Evolutionary conservation across 176 grass and related monocot species (phyloP), one percentile per base, ranked within the genome.

Genomic region (Phragmites australis): DNA sequence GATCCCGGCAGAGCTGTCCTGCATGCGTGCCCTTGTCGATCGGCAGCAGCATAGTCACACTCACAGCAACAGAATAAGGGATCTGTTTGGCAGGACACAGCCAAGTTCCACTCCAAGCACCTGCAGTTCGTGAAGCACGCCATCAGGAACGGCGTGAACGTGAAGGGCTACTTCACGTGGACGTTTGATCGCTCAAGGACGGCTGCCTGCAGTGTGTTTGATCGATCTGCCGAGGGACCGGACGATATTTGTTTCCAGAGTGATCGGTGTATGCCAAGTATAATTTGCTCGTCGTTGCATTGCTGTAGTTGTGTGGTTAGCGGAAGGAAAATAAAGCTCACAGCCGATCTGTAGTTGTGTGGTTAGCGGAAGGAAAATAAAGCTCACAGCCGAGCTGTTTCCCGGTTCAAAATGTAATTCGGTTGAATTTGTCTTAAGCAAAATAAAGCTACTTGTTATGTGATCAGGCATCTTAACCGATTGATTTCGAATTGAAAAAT

Each of bases 121-220:
- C 72, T 97, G 60, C 56, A 72, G 6, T 84, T 69, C 62, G 1
- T 82, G 6, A 32, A 80, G 16, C 75, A 65, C 22, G 88, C 93
- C 25, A 87, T 97, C 31, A 88, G 84, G 85, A 18, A 86, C 29
- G 90, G 90, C 53, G 87, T 70, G 5, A 78, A 90, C 7, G 88
- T 97, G 6, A 88, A 61, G 72, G 93, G 88, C 0, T 90, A 93
- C 61, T 97, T 90, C 72, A 61, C 80, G 8, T 96, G 93, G 93
- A 90, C 79, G 0, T 87, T 93, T 29, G 93, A 97, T 80, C 75
- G 82, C 81, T 88, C 55, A 88, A 96, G 0, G 84, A 84, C 5
- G 93, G 93, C 0, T 97, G 72, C 86, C 86, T 82, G 0, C 71
- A 74, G n/a, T n/a, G 61, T 65, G 15, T 37, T 66, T 66, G 62